Conservation (phyloP, 1,284 basidiomycete genomes). For the Cryptococcus sp. region DNA sequence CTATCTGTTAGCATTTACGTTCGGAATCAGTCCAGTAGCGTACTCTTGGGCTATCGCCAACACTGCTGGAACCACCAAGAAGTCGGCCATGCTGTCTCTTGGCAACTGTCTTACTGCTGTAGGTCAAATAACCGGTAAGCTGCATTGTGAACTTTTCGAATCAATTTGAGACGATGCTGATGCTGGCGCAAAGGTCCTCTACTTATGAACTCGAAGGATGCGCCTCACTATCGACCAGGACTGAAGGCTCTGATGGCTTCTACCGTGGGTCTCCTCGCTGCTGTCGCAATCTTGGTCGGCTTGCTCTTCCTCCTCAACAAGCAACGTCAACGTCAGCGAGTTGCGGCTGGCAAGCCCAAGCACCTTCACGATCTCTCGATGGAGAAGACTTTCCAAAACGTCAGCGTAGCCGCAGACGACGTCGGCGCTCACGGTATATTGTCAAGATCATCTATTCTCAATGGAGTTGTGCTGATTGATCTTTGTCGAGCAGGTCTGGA, state of each 20-base stretch:
- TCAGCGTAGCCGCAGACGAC: too few species aligned
- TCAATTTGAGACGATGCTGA: too few species aligned
- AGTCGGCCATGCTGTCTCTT: conserved; percentile 18
- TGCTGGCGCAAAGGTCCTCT: conserved; percentile 16
- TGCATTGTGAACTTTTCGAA: too few species aligned
- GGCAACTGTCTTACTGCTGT: conserved; percentile 22
- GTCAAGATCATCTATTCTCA: too few species aligned
- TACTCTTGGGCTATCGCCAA: conserved; percentile 27
- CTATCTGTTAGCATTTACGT: conserved; percentile 19
- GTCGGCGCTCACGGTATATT: too few species aligned
- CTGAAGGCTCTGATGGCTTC: conserved; percentile 30
- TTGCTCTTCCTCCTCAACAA: conserved; percentile 32
- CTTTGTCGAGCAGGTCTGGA: neutral
- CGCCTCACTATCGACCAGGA: conserved; percentile 34
- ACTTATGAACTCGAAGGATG: conserved; percentile 36
- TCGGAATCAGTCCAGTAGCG: conserved; percentile 21
- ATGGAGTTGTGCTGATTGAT: too few species aligned
- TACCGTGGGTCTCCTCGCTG: neutral
- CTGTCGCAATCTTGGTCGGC: conserved; percentile 25
- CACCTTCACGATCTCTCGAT: conserved; percentile 35
- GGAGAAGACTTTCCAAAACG: conserved; percentile 12
- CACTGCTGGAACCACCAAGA: conserved; percentile 30
- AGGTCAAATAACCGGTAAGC: conserved; percentile 21
- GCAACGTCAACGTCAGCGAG: conserved; percentile 29
- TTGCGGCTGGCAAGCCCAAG: conserved; percentile 34